Evolutionary conservation across 352 stramenopile species (phyloP).

Genomic region (Globisporangium heterothallicum): DNA sequence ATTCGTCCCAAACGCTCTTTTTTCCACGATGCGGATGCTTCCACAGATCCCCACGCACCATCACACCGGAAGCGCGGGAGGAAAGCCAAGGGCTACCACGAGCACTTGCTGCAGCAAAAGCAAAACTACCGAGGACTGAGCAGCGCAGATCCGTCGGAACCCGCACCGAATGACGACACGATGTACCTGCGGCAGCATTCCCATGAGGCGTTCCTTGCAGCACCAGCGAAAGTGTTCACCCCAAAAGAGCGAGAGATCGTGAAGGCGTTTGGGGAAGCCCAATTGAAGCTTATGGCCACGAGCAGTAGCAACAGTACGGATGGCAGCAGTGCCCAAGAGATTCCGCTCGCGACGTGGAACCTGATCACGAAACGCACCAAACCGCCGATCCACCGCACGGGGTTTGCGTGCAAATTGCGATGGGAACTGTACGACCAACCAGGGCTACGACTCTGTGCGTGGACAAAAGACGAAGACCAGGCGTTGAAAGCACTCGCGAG

Average conservation of each 20-base stretch:
- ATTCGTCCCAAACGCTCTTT: slow-evolving; percentile 57
- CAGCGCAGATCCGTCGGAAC: slow-evolving; percentile 23
- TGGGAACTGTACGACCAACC: slow-evolving; percentile 68
- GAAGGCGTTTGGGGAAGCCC: slow-evolving; percentile 36
- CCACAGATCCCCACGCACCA: slow-evolving; percentile 1
- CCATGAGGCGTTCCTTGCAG: slow-evolving; percentile 55
- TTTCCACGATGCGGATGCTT: slow-evolving; percentile 40
- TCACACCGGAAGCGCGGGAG: slow-evolving; percentile 17
- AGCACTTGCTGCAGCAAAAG: slow-evolving; percentile 9
- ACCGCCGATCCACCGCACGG: slow-evolving; percentile 43
- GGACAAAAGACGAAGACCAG: slow-evolving; percentile 51
- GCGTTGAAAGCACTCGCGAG: slow-evolving; percentile 33
- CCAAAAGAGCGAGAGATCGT: slow-evolving; percentile 52
- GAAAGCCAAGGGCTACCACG: slow-evolving; percentile 20
- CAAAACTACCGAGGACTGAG: not conserved
- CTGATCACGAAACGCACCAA: slow-evolving; percentile 23
- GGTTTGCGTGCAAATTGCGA: slow-evolving; percentile 69
- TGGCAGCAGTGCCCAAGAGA: not conserved
- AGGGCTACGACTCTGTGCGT: slow-evolving; percentile 37
- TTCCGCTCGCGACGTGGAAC: slow-evolving; percentile 53
- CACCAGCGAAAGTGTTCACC: slow-evolving; percentile 43
- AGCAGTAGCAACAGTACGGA: not conserved
- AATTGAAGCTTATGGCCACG: slow-evolving; percentile 17
- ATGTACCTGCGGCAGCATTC: slow-evolving; percentile 39
- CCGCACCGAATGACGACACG: slow-evolving; percentile 46